Evolutionary conservation across 805 yeast species (phyloP).

Genomic region (Peterozyma xylosa): DNA sequence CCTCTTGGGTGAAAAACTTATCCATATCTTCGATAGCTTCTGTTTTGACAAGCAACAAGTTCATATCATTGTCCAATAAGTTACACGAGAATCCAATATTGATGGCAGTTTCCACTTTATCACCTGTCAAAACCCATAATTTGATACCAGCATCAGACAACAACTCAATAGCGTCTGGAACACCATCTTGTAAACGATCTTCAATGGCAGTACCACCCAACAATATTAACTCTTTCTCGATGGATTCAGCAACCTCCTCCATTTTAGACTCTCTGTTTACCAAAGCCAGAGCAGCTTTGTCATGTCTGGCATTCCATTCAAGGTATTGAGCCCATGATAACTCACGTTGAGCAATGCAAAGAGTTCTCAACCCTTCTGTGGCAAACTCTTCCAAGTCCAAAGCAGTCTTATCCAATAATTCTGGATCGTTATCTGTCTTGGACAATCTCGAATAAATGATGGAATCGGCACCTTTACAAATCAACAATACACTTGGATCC

Average conservation of each 20-base stretch:
- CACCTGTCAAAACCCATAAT: constrained; percentile 81
- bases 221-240: constrained; percentile 49
- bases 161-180: constrained; percentile 63
- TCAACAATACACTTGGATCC: constrained; percentile 53
- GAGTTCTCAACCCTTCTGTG: constrained; percentile 70
- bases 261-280: constrained; percentile 51
- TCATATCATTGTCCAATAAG: constrained; percentile 60
- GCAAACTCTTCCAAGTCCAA: constrained; percentile 63
- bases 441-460: constrained; percentile 62
- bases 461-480: constrained; percentile 85
- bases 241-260: constrained; percentile 46
- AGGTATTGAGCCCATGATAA: constrained; percentile 36
- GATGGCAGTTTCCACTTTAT: constrained; percentile 77
- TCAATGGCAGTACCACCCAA: constrained; percentile 82
- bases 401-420: constrained; percentile 48
- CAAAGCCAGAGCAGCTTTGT: constrained; percentile 48
- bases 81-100: constrained; percentile 79
- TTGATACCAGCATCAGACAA: constrained; percentile 70
- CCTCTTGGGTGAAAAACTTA: constrained; percentile 2
- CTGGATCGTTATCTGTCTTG: constrained; percentile 30
- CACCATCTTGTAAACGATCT: constrained; percentile 72
- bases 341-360: constrained; percentile 57
- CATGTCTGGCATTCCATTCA: constrained; percentile 49
- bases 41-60: constrained; percentile 48
- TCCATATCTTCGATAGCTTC: constrained; percentile 24